Evolutionary conservation across 2,329 filamentous ascomycete species (phyloP).

Genomic region (Diplodia scrobiculata): DNA sequence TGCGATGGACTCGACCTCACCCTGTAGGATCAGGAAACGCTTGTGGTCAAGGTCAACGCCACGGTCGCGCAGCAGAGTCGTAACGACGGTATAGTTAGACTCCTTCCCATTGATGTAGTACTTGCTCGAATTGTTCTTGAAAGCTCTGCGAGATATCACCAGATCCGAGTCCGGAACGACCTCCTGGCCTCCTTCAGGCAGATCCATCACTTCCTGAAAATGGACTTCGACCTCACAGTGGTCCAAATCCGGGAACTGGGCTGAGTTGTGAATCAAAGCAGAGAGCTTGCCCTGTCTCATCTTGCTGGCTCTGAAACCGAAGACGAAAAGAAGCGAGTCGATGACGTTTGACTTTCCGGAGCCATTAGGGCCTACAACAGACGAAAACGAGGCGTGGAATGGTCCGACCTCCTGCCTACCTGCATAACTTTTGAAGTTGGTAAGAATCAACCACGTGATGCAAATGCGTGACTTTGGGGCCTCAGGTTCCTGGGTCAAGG

Average conservation of each 20-base stretch:
- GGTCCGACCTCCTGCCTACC: constrained; percentile 93
- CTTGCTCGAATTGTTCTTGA: constrained; percentile 97
- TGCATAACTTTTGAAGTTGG: constrained; percentile 99
- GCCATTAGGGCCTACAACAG: constrained; percentile 95
- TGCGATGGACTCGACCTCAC: constrained; percentile 96
- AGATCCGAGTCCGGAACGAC: constrained; percentile 81
- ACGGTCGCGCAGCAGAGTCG: constrained; percentile 78
- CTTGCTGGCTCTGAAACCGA: constrained; percentile 97
- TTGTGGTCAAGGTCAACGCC: constrained; percentile 98
- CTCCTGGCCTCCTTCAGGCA: constrained; percentile 72
- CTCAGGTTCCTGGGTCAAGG: constrained; percentile 69
- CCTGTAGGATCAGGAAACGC: constrained; percentile 93
- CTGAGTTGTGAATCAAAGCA: constrained; percentile 95
- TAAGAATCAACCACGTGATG: constrained; percentile 87
- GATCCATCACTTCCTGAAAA: constrained; percentile 92
- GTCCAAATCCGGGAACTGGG: constrained; percentile 78
- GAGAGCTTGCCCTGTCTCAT: constrained; percentile 99
- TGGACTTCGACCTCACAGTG: constrained; percentile 95
- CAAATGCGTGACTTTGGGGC: constrained; percentile 84
- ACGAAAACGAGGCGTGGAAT: constrained; percentile 96
- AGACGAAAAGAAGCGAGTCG: constrained; percentile 96
- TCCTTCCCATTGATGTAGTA: constrained; percentile 93
- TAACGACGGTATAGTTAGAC: constrained; percentile 91
- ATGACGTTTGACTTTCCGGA: constrained; percentile 99
- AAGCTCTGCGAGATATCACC: constrained; percentile 86